phyloP scores from a whole-genome alignment of 2,329 filamentous ascomycete species.

The Colletotrichum lentis region DNA sequence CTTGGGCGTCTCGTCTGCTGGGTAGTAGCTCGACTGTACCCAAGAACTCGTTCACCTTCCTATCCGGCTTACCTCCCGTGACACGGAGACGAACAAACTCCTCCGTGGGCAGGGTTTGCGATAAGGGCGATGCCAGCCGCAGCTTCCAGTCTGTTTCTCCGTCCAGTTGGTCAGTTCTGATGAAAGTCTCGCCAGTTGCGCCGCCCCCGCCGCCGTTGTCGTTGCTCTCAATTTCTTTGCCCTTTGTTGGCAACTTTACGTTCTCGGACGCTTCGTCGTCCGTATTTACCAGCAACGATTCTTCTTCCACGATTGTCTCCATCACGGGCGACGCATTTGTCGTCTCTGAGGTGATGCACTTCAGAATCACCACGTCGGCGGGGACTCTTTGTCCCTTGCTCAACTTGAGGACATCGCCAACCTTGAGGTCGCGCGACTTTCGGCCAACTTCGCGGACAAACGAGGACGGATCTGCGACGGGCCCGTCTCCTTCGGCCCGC shows the following conservation, averaged over 20 bases:
- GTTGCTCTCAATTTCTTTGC: conserved; percentile 46
- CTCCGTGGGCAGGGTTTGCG: conserved; percentile 76
- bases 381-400: conserved; percentile 92
- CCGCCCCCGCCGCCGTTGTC: conserved; percentile 49
- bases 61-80: conserved; percentile 88
- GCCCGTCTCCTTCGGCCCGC: conserved; percentile 54
- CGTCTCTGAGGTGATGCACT: conserved; percentile 74
- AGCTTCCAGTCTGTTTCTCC: conserved; percentile 99
- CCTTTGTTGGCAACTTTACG: conserved; percentile 44
- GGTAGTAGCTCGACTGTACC: conserved; percentile 83
- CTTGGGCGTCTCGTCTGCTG: conserved; percentile 59
- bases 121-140: conserved; percentile 83
- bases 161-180: conserved; percentile 95
- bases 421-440: conserved; percentile 86
- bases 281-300: conserved; percentile 54
- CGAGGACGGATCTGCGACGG: conserved; percentile 53
- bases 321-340: conserved; percentile 42
- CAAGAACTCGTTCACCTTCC: conserved; percentile 91
- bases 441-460: conserved; percentile 73
- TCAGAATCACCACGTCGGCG: conserved; percentile 91
- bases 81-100: conserved; percentile 77
- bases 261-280: conserved; percentile 45
- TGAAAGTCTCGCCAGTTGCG: conserved; percentile 87
- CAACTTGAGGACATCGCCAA: conserved; percentile 94
- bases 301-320: conserved; percentile 43